Evolutionary conservation across 2,329 filamentous ascomycete species (phyloP).

Genomic region (Colletotrichum eleusines): DNA sequence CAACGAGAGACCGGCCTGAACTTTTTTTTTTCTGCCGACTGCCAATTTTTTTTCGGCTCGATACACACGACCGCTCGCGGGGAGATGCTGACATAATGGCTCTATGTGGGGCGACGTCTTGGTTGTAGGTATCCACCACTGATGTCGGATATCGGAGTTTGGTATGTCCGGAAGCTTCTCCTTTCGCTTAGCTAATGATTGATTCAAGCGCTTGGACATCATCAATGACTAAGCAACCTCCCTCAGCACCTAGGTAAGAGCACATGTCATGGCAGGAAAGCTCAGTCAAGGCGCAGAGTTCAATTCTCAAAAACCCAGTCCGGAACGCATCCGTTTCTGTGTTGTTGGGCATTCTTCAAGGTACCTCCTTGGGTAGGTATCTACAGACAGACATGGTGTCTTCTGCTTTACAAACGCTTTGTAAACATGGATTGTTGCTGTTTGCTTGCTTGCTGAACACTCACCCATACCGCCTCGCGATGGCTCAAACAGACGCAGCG

Average conservation of each 20-base stretch:
- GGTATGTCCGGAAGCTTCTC: background rate
- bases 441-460: background rate
- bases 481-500: conserved; percentile 2
- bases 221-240: background rate
- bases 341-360: background rate
- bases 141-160: background rate
- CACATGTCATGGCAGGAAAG: background rate
- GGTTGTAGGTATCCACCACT: too few species aligned
- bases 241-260: too few species aligned
- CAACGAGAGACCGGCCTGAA: conserved; percentile 38
- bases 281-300: background rate
- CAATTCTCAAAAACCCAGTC: background rate
- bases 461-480: background rate
- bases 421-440: background rate
- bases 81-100: conserved; percentile 32
- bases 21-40: conserved; percentile 40
- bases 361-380: background rate
- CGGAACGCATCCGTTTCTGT: background rate
- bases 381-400: background rate
- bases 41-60: conserved; percentile 38
- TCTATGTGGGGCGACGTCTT: too few species aligned
- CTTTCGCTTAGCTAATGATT: background rate
- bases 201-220: background rate
- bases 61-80: conserved; percentile 34
- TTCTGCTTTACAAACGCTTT: background rate